Percentiles rank a stretch among this genome's conserved stretches.
These are phyloP conservation scores for Aethionema arabicum DNA, from an alignment of 345 rosid species.

Conservation along the genomic window DNA sequence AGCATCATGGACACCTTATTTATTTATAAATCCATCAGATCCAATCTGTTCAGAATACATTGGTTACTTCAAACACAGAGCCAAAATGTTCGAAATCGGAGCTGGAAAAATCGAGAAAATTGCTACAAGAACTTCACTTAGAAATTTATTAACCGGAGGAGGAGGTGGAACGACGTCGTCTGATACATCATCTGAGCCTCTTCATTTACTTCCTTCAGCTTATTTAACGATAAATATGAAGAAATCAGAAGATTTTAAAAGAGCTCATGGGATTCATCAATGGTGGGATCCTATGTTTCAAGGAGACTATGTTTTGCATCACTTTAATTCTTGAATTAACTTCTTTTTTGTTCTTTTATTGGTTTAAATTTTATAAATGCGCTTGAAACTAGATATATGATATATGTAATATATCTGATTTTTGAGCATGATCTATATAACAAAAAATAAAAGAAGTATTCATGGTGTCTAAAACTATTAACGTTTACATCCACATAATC, in stretches of 20 bases:
- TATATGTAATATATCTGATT: too few relatives aligned
- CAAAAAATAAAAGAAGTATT: too few relatives aligned
- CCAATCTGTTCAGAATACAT: constrained; percentile 58
- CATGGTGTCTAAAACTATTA: too few relatives aligned
- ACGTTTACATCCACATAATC: too few relatives aligned
- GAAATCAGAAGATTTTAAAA: constrained; percentile 43
- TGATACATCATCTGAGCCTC: constrained; percentile 37
- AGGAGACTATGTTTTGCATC: constrained; percentile 40
- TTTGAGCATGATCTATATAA: too few relatives aligned
- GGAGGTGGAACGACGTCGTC: constrained; percentile 23
- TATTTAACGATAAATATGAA: constrained; percentile 42
- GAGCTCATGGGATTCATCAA: constrained; percentile 71
- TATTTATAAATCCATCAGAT: constrained; percentile 57
- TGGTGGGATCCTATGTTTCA: constrained; percentile 63
- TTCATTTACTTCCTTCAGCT: constrained; percentile 67
- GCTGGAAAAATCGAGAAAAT: constrained; percentile 51
- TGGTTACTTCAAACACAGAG: constrained; percentile 64
- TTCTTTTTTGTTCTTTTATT: not conserved
- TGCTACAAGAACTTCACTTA: constrained; percentile 49
- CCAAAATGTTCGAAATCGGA: constrained; percentile 57
- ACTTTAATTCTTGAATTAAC: constrained; percentile 23
- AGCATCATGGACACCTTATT: constrained; percentile 51
- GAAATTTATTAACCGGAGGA: constrained; percentile 41
- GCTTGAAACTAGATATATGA: too few relatives aligned
- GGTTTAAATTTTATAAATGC: too few relatives aligned